Conservation (phyloP, 306 rosid genomes). For the Abrus precatorius region DNA sequence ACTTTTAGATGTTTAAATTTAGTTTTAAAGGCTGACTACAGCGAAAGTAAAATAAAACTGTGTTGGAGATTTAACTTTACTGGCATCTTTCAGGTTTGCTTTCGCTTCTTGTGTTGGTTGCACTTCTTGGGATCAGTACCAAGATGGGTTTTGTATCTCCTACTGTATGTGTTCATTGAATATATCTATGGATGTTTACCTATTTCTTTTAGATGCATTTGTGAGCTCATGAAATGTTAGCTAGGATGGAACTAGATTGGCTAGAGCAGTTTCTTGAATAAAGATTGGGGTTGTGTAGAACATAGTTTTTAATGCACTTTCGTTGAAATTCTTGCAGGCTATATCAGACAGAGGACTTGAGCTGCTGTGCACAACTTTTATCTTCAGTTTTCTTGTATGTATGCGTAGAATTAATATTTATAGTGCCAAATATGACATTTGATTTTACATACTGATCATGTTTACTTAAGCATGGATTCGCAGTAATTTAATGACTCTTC, state of each 20-base stretch:
- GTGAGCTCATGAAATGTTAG: conserved; percentile 14
- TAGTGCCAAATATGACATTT: conserved; percentile 6
- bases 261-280: neutral
- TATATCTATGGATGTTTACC: conserved; percentile 6
- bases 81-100: conserved; percentile 63
- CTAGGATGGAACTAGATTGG: neutral
- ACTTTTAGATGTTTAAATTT: too few relatives aligned
- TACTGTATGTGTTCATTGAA: conserved; percentile 69
- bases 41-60: neutral
- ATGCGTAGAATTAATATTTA: conserved; percentile 36
- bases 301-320: neutral
- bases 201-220: conserved; percentile 15
- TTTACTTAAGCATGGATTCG: neutral
- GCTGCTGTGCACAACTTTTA: conserved; percentile 81
- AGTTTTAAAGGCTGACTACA: too few relatives aligned
- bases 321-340: conserved; percentile 51
- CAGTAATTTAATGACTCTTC: conserved; percentile 2
- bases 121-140: conserved; percentile 68
- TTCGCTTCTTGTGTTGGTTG: conserved; percentile 71
- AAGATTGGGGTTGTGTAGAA: conserved; percentile 33
- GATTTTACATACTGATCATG: conserved; percentile 14
- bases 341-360: conserved; percentile 89
- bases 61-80: conserved; percentile 3
- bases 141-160: conserved; percentile 69
- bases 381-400: conserved; percentile 84